Evolutionary conservation across 78 protist genomes (phyloP).

Genomic region (Emiliania huxleyi): DNA sequence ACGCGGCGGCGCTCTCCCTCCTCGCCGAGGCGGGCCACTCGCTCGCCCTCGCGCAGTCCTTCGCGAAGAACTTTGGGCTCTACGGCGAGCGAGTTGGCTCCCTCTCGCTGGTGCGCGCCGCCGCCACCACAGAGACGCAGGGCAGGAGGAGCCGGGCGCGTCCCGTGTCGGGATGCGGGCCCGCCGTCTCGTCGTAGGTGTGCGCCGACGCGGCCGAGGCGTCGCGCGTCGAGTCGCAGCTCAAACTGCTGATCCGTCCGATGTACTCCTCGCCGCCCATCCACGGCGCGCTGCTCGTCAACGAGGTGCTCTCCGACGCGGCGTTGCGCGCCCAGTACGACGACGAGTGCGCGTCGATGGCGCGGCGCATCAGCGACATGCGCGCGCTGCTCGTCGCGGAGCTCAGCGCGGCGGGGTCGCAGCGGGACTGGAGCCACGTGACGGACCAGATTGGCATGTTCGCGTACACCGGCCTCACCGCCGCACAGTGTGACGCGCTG

Average conservation of each 20-base stretch:
- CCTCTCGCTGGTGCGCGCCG: neutral
- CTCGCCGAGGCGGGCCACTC: constrained; percentile 34
- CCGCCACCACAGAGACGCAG: no score
- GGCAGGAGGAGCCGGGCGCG: no score
- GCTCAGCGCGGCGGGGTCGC: neutral
- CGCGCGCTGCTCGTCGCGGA: constrained; percentile 54
- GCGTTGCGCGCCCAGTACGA: neutral
- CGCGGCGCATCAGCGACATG: constrained; percentile 77
- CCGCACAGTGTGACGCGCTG: neutral
- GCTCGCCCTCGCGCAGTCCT: constrained; percentile 63
- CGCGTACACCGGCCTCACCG: constrained; percentile 86
- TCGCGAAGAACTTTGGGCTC: constrained; percentile 97
- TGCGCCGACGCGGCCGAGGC: constrained; percentile 62
- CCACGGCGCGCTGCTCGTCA: constrained; percentile 95
- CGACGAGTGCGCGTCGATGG: constrained; percentile 62
- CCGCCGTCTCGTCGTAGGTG: no score
- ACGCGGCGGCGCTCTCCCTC: constrained; percentile 81
- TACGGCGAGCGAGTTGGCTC: constrained; percentile 89
- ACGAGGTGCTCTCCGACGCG: no score
- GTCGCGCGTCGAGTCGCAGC: constrained; percentile 69
- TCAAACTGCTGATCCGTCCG: constrained; percentile 83
- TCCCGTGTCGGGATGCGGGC: no score
- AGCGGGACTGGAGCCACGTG: constrained; percentile 88
- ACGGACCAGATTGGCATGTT: constrained; percentile 98
- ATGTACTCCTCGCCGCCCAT: constrained; percentile 95